Evolutionary conservation across 2,329 filamentous ascomycete species (phyloP).

Genomic region (Magnaporthiopsis incrustans): DNA sequence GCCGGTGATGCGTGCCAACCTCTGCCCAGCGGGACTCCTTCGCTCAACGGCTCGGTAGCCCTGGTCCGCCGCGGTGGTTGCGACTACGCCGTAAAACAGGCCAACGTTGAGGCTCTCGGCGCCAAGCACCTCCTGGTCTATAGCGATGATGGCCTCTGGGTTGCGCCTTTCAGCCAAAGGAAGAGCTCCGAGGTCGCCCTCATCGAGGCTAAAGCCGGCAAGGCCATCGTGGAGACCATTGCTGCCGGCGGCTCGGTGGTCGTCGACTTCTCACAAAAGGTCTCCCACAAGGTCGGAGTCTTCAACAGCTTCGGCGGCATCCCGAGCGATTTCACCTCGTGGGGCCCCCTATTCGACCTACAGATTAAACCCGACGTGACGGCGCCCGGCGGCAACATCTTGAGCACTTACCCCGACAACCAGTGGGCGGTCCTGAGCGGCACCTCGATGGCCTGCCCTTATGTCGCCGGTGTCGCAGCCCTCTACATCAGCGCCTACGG

Average conservation of each 20-base stretch:
- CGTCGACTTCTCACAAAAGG: slow-evolving; percentile 26
- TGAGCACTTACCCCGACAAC: slow-evolving; percentile 32
- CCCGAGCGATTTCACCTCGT: slow-evolving; percentile 30
- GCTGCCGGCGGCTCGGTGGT: slow-evolving; percentile 23
- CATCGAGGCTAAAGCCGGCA: slow-evolving; percentile 14
- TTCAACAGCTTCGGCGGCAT: slow-evolving; percentile 17
- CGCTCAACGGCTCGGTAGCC: slow-evolving; percentile 31
- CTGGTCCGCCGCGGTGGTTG: slow-evolving; percentile 28
- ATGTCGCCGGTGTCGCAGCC: slow-evolving; percentile 33
- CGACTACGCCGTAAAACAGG: slow-evolving; percentile 17
- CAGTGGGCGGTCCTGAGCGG: slow-evolving; percentile 31
- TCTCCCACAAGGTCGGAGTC: slow-evolving; percentile 25
- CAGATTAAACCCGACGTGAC: slow-evolving; percentile 33
- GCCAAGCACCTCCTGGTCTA: slow-evolving; percentile 26
- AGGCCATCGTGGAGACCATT: slow-evolving; percentile 22
- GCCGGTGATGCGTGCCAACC: slow-evolving; percentile 29
- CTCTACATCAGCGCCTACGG: slow-evolving; percentile 25
- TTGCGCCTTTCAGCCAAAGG: background rate
- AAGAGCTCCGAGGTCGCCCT: slow-evolving; percentile 1
- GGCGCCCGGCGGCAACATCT: slow-evolving; percentile 33
- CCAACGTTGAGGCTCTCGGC: slow-evolving; percentile 21
- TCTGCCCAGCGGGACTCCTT: slow-evolving; percentile 26
- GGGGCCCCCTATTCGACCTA: slow-evolving; percentile 34
- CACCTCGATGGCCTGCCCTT: slow-evolving; percentile 40
- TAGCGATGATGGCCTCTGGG: slow-evolving; percentile 3